Base-by-base conservation (phyloP, 148 eudicot genomes). In the Arctostaphylos glauca region DNA sequence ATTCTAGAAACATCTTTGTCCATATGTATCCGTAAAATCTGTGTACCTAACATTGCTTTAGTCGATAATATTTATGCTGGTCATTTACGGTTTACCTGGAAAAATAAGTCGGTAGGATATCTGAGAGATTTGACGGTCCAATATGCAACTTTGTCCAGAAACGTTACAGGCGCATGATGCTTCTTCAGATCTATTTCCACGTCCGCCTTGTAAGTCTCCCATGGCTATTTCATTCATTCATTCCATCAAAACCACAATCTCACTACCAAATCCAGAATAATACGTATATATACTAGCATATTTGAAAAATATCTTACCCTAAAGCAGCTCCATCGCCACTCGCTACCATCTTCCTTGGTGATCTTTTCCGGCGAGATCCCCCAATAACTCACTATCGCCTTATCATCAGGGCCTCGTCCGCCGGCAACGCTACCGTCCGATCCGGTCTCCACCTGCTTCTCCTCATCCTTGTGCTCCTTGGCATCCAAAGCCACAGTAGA, bases 271-370 rank as follows among this genome's bases (percentile, higher is more conserved):
- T 31, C 38, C 38, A 31, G 38, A 31, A 31, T 31, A 31, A 31
- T 31, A 31, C 38, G 38, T 31, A 31, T 31, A 31, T 31, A 31
- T 31, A 31, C 38, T 31, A 31, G 38, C 38, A 31, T 31, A 31
- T 31, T 31, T 31, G 38, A 31, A 31, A 31, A 31, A 31, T 54
- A 13, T 53, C 90, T 14, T 84, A 93, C 96, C 96, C 87, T 90
- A 74, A 93, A 94, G 83, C 94, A 92, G 76, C 81, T 89, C 98
- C 96, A 95, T 49, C 62, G 89, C 98, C 98, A 95, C 52, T 88
- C 88, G 4, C 90, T 89, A 4, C 98, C 98, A 81, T 95, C 98
- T 48, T 91, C 94, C 78, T 89, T 91, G 12, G 68, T 83, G 55
- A 91, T 52, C 86, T 89, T 91, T 81, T 43, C 81, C 43, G 89